Conservation (phyloP, 139 green algal species). For the Chlorella sp. region DNA sequence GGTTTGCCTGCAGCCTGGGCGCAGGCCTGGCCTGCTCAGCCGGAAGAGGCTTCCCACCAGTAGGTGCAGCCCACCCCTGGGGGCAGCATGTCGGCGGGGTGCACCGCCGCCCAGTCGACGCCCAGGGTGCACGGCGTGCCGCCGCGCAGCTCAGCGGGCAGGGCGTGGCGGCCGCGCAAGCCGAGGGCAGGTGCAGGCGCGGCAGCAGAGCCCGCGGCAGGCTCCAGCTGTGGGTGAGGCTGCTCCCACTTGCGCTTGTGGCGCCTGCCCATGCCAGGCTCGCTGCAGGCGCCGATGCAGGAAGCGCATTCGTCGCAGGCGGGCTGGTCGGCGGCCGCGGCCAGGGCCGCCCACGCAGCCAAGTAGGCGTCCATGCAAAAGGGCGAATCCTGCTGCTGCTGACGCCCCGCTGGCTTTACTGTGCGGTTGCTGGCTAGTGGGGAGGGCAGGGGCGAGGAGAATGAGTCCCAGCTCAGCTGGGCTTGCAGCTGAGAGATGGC, state of each 20-base stretch:
- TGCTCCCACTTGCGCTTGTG: too few species aligned
- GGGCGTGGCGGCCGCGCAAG: not conserved
- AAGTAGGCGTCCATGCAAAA: not conserved
- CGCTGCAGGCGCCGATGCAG: too few species aligned
- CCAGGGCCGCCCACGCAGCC: not conserved
- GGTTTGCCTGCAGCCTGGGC: too few species aligned
- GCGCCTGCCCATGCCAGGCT: too few species aligned
- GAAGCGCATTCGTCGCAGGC: not conserved
- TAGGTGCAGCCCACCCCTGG: not conserved
- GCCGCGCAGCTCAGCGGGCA: not conserved
- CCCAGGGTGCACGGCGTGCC: not conserved
- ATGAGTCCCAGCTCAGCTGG: not conserved
- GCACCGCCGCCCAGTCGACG: not conserved
- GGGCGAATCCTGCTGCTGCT: not conserved
- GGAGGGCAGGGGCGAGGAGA: not conserved
- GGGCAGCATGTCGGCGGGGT: not conserved
- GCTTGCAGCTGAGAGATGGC: not conserved
- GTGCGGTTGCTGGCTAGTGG: not conserved
- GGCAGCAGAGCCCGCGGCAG: too few species aligned
- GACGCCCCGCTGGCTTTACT: not conserved
- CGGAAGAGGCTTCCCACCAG: too few species aligned
- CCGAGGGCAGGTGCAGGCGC: not conserved
- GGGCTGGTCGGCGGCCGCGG: not conserved
- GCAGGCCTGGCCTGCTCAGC: too few species aligned
- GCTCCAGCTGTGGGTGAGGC: too few species aligned